A percentile compares a stretch with the other conserved stretches of the same genome.
phyloP scores from a whole-genome alignment of 768 basidiomycete genomes.

The Dentipellis fragilis region DNA sequence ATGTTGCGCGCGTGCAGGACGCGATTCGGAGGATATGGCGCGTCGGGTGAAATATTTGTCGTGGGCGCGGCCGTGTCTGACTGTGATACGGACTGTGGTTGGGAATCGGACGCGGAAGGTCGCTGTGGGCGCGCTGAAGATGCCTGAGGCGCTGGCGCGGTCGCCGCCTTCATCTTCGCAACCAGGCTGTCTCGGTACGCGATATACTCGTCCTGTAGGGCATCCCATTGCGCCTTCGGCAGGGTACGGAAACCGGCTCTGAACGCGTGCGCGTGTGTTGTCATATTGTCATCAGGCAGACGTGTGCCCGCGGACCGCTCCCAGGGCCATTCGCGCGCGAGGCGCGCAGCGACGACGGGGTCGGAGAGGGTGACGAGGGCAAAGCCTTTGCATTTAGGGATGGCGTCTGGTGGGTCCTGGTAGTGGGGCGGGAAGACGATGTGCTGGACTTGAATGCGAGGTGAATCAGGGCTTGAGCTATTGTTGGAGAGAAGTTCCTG shows the following conservation, averaged over 20 bases:
- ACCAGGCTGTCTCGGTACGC: constrained; percentile 46
- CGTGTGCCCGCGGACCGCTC: constrained; percentile 1
- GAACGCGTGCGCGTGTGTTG: constrained; percentile 27
- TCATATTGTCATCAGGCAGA: constrained; percentile 2
- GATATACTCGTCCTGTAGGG: constrained; percentile 61
- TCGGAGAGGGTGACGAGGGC: constrained; percentile 53
- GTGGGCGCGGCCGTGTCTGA: neutral
- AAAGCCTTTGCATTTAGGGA: constrained; percentile 63
- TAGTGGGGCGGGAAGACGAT: constrained; percentile 55
- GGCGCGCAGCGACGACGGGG: constrained; percentile 26
- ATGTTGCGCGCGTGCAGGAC: constrained; percentile 64
- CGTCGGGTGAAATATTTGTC: neutral
- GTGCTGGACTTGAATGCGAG: constrained; percentile 30
- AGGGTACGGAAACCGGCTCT: constrained; percentile 53
- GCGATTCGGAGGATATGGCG: constrained; percentile 42
- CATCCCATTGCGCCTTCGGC: constrained; percentile 51
- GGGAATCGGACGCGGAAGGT: neutral
- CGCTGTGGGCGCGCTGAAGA: neutral
- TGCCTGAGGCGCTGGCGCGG: neutral
- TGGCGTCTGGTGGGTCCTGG: constrained; percentile 43
- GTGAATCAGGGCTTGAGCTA: neutral
- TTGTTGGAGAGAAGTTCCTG: neutral
- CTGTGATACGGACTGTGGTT: neutral
- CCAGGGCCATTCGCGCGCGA: constrained; percentile 60
- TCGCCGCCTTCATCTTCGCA: constrained; percentile 26